phyloP scores from a whole-genome alignment of 2,329 filamentous ascomycete genomes.

The Penicillium sp. region DNA sequence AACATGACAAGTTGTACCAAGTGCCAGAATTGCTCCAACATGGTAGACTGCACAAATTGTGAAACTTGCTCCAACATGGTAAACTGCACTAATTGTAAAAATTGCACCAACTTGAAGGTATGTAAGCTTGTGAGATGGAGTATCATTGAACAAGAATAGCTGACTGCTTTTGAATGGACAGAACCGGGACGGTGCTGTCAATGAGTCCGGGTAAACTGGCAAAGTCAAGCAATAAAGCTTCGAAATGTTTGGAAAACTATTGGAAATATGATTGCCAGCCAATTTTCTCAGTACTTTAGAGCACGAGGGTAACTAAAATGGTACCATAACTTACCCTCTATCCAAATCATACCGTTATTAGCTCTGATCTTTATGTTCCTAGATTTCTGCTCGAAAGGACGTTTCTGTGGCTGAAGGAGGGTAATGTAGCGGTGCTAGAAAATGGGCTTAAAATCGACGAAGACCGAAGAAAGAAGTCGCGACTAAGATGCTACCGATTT shows the following conservation, averaged over 20 bases:
- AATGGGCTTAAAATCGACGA: too few species aligned
- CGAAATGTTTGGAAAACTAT: not conserved
- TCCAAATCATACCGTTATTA: too few species aligned
- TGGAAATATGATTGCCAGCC: not conserved
- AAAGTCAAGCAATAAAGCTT: not conserved
- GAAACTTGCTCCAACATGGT: not conserved
- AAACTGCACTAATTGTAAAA: too few species aligned
- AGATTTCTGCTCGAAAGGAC: too few species aligned
- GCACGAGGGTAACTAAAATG: too few species aligned
- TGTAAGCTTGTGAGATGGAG: not conserved
- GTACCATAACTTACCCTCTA: too few species aligned
- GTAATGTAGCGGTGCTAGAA: too few species aligned
- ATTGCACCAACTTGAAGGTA: not conserved
- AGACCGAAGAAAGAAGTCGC: too few species aligned
- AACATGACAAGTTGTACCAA: constrained; percentile 1
- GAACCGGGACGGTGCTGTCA: constrained; percentile 1
- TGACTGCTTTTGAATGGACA: not conserved
- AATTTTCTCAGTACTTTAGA: too few species aligned
- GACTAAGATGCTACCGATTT: too few species aligned
- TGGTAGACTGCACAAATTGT: not conserved
- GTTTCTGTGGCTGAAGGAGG: too few species aligned
- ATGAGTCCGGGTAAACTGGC: not conserved
- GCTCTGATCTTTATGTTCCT: too few species aligned
- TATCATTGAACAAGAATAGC: not conserved
- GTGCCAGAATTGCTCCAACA: not conserved